These are phyloP conservation scores for Ceratobasidium sp. DNA, from an alignment of 1,284 basidiomycete species.

Conservation along the genomic window DNA sequence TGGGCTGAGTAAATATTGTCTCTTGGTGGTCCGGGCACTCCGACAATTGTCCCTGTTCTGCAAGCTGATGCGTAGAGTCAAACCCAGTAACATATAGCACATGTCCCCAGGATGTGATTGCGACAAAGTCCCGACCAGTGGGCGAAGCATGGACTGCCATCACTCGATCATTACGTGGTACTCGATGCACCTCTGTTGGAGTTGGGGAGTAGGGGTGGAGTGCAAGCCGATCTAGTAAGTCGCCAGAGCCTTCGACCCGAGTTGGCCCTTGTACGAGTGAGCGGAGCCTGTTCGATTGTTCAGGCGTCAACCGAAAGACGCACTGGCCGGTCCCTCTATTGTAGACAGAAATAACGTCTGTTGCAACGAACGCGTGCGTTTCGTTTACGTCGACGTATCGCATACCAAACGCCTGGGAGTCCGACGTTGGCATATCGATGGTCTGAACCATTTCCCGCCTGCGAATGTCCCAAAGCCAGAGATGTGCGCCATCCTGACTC, in stretches of 20 bases:
- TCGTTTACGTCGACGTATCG: conserved; percentile 33
- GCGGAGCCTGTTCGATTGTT: not conserved
- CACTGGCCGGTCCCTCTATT: conserved; percentile 33
- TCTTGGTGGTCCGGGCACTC: not conserved
- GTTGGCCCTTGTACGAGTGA: not conserved
- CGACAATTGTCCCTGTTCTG: too few species aligned
- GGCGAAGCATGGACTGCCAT: conserved; percentile 32
- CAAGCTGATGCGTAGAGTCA: not conserved
- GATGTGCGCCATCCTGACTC: conserved; percentile 1
- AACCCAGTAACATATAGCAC: conserved; percentile 10
- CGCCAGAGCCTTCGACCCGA: not conserved
- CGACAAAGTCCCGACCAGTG: conserved; percentile 17
- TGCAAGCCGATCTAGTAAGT: not conserved
- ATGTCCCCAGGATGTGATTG: conserved; percentile 13
- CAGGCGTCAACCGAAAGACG: conserved; percentile 18
- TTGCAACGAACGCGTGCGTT: conserved; percentile 32
- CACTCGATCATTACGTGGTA: not conserved
- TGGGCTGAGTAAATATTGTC: not conserved
- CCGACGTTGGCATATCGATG: conserved; percentile 9
- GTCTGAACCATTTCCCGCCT: conserved; percentile 20
- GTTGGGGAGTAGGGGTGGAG: not conserved
- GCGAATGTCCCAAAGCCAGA: conserved; percentile 42
- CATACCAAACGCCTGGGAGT: conserved; percentile 5
- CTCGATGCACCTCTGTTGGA: not conserved
- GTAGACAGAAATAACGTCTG: conserved; percentile 21